A percentile compares a stretch with the other conserved stretches of the same genome.
These are phyloP conservation scores for Coniferiporia sulphurascens DNA, from an alignment of 1,284 basidiomycete species.

Conservation along the genomic window DNA sequence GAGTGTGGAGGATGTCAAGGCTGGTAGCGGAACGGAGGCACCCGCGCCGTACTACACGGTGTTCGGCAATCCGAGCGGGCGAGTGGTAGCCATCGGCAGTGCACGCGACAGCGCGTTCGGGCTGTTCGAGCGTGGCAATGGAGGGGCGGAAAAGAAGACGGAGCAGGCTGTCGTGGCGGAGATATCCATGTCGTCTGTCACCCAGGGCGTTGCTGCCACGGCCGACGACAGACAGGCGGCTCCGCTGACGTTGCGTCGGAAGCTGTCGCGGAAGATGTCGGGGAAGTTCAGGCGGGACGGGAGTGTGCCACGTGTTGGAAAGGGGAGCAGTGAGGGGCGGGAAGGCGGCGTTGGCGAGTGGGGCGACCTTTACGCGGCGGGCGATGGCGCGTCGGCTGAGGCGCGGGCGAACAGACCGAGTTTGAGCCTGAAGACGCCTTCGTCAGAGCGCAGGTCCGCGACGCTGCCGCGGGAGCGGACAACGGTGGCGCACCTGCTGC, in stretches of 20 bases:
- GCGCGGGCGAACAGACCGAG: conserved; percentile 25
- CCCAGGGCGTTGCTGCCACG: too few species aligned
- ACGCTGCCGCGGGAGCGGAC: conserved; percentile 19
- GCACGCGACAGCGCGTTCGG: conserved; percentile 34
- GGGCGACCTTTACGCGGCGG: conserved; percentile 18
- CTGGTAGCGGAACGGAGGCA: conserved; percentile 7
- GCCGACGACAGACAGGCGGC: not conserved
- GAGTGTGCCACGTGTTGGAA: conserved; percentile 21
- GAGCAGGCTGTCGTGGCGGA: conserved; percentile 14
- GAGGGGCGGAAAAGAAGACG: conserved; percentile 7
- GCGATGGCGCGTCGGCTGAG: not conserved
- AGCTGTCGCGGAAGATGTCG: conserved; percentile 46
- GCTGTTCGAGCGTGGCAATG: conserved; percentile 10
- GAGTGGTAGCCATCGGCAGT: conserved; percentile 40
- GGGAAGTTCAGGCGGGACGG: conserved; percentile 37
- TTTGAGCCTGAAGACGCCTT: conserved; percentile 19
- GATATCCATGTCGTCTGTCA: not conserved
- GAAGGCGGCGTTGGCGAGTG: conserved; percentile 12
- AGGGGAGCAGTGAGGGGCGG: conserved; percentile 13
- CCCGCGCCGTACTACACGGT: conserved; percentile 48
- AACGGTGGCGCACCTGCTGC: too few species aligned
- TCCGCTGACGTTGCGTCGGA: conserved; percentile 20
- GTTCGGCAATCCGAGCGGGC: conserved; percentile 42
- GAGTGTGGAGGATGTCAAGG: conserved; percentile 23
- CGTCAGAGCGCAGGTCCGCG: conserved; percentile 27